Evolutionary conservation across 2,329 filamentous ascomycete species (phyloP).

Genomic region (Penicillium concentricum): DNA sequence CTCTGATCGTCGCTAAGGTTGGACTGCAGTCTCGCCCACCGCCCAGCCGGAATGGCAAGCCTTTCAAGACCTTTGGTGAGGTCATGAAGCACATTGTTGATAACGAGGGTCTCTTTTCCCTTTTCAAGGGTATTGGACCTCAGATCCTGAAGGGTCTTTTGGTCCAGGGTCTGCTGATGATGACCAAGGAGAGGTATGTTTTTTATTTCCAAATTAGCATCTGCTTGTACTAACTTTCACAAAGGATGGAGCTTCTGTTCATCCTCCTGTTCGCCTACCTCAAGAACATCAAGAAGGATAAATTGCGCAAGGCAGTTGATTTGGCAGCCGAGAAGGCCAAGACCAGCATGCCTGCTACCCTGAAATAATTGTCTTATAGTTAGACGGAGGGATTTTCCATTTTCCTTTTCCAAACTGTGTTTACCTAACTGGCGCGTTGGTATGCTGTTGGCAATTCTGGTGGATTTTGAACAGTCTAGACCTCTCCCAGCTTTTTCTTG

Average conservation of each 20-base stretch:
- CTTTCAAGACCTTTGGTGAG: constrained; percentile 88
- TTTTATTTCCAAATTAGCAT: background rate
- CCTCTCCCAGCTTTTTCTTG: constrained; percentile 1
- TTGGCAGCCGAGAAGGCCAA: constrained; percentile 63
- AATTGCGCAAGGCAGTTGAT: constrained; percentile 66
- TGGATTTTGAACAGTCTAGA: constrained; percentile 14
- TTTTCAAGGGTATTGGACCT: constrained; percentile 96
- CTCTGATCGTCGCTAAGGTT: constrained; percentile 96
- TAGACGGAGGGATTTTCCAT: constrained; percentile 6
- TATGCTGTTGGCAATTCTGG: constrained; percentile 8
- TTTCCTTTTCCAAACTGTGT: constrained; percentile 8
- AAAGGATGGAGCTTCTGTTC: constrained; percentile 82
- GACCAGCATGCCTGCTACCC: constrained; percentile 47
- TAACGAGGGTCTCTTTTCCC: constrained; percentile 75
- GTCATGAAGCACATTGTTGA: constrained; percentile 93
- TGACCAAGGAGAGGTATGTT: constrained; percentile 88
- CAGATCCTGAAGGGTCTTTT: constrained; percentile 90
- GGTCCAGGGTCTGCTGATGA: constrained; percentile 96
- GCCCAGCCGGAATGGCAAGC: constrained; percentile 77
- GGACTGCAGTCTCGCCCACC: constrained; percentile 92
- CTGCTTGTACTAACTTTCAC: constrained; percentile 10
- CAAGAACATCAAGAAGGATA: constrained; percentile 66
- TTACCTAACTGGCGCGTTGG: constrained; percentile 17
- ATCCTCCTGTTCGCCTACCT: constrained; percentile 82
- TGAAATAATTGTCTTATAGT: constrained; percentile 42